Evolutionary conservation across 768 basidiomycete genomes (phyloP).

Genomic region (Boletus speciosus): DNA sequence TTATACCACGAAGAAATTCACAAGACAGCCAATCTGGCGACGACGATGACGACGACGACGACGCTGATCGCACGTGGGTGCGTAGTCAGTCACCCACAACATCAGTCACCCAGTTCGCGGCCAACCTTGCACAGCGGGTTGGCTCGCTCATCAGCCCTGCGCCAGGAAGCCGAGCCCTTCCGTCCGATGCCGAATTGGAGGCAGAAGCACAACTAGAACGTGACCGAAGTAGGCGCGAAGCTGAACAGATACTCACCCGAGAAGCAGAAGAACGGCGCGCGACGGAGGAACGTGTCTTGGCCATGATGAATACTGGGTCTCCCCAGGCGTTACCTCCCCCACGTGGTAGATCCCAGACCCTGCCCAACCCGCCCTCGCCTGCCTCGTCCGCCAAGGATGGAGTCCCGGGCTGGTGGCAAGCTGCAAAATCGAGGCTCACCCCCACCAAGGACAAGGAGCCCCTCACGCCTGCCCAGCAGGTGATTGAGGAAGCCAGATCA

Average conservation of each 20-base stretch:
- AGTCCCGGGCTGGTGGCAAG: constrained; percentile 61
- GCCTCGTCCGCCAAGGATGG: constrained; percentile 62
- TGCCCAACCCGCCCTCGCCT: constrained; percentile 59
- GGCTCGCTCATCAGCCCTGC: constrained; percentile 60
- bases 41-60: constrained; percentile 37
- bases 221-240: constrained; percentile 70
- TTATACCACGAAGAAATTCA: constrained; percentile 46
- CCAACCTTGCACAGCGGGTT: constrained; percentile 73
- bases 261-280: constrained; percentile 68
- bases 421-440: constrained; percentile 71
- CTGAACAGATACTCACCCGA: constrained; percentile 67
- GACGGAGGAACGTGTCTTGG: constrained; percentile 71
- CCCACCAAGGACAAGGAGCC: constrained; percentile 71
- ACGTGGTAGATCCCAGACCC: constrained; percentile 56
- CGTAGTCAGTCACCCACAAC: constrained; percentile 53
- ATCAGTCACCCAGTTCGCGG: constrained; percentile 70
- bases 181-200: constrained; percentile 76
- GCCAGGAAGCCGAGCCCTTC: constrained; percentile 42
- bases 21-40: constrained; percentile 47
- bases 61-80: constrained; percentile 23
- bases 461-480: constrained; percentile 82
- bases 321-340: constrained; percentile 50
- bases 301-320: constrained; percentile 57
- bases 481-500: constrained; percentile 70
- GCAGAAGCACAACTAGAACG: constrained; percentile 77